Conservation (phyloP, 1,284 basidiomycete species). For the Moesziomyces parantarcticus region DNA sequence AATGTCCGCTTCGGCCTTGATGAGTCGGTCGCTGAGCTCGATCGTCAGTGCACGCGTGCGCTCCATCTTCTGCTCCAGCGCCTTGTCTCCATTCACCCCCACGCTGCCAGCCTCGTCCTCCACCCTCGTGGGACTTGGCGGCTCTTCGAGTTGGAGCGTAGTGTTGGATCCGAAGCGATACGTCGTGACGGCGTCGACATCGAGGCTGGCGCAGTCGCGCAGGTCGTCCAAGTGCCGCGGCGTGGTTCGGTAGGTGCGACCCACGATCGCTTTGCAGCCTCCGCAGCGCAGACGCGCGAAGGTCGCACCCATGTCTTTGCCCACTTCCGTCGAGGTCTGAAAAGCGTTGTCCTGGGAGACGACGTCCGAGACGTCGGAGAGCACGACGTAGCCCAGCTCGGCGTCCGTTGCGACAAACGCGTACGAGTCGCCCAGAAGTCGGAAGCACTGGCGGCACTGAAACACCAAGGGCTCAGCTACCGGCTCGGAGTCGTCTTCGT, state of each 20-base stretch:
- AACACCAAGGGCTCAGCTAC: constrained; percentile 44
- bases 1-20: constrained; percentile 38
- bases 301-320: constrained; percentile 42
- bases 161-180: constrained; percentile 35
- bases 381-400: constrained; percentile 50
- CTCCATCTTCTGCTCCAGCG: constrained; percentile 29
- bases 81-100: constrained; percentile 1
- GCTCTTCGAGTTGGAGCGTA: constrained; percentile 15
- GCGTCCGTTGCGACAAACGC: constrained; percentile 46
- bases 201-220: constrained; percentile 41
- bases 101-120: neutral
- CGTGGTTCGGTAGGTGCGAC: constrained; percentile 48
- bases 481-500: constrained; percentile 4
- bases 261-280: constrained; percentile 29
- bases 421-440: constrained; percentile 48
- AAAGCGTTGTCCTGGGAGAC: constrained; percentile 24
- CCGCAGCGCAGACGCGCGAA: constrained; percentile 42
- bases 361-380: constrained; percentile 37
- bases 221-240: constrained; percentile 44
- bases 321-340: constrained; percentile 32
- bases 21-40: constrained; percentile 36
- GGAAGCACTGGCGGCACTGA: constrained; percentile 46
- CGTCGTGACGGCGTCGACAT: constrained; percentile 31
- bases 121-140: neutral
- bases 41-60: constrained; percentile 35